A percentile compares a stretch with the other conserved stretches of the same genome.
Conservation (phyloP, 345 rosid species). For the Ceriops zippeliana region DNA sequence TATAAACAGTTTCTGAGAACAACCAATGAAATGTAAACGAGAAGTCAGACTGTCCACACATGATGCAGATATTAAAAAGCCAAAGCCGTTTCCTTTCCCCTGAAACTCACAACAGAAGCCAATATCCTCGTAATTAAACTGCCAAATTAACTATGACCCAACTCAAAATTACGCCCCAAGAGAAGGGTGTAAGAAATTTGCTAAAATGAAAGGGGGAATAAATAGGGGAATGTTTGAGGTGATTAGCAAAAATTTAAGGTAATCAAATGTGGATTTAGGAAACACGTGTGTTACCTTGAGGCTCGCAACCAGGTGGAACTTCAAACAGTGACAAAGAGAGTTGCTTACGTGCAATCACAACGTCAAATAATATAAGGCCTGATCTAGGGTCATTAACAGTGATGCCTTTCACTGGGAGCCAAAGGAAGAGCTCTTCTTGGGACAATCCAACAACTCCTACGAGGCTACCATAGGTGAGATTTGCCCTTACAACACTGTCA, state of each 20-base stretch:
- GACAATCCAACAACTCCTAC: slow-evolving; percentile 67
- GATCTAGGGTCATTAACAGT: slow-evolving; percentile 69
- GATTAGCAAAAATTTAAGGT: background rate
- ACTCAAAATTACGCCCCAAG: background rate
- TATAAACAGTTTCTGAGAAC: slow-evolving; percentile 13
- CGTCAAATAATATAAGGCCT: slow-evolving; percentile 84
- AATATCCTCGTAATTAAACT: background rate
- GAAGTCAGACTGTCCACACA: background rate
- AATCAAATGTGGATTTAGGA: background rate
- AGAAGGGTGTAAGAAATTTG: background rate
- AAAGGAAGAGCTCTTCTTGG: slow-evolving; percentile 79
- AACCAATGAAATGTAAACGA: slow-evolving; percentile 4
- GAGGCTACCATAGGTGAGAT: slow-evolving; percentile 73
- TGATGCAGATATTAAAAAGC: background rate
- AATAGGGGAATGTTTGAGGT: background rate
- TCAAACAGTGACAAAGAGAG: slow-evolving; percentile 81
- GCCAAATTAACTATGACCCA: background rate
- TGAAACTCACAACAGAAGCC: background rate
- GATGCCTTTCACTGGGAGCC: slow-evolving; percentile 85
- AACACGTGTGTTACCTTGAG: slow-evolving; percentile 40
- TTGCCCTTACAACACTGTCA: slow-evolving; percentile 69
- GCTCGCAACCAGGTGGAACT: slow-evolving; percentile 70
- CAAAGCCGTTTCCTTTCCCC: background rate
- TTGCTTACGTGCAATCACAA: slow-evolving; percentile 83
- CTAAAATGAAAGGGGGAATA: background rate